Conservation (phyloP, 345 rosid species). For the Linum lewisii region DNA sequence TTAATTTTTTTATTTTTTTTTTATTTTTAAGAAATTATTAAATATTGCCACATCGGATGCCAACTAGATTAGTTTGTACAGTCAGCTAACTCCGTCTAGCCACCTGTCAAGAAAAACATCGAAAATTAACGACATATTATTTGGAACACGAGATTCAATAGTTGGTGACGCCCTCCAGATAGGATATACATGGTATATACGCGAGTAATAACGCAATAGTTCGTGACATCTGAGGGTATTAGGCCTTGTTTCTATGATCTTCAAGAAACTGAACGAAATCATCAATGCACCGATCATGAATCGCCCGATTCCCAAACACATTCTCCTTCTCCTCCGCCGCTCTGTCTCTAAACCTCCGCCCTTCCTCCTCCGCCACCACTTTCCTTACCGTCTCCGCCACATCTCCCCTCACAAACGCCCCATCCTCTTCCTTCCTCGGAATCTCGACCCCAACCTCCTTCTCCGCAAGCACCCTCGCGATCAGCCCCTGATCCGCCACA, state of each 20-base stretch:
- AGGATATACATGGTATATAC: too few relatives aligned
- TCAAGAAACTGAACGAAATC: neutral
- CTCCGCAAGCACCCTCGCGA: constrained; percentile 11
- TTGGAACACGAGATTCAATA: too few relatives aligned
- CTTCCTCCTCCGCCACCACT: constrained; percentile 16
- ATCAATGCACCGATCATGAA: neutral
- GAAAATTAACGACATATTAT: too few relatives aligned
- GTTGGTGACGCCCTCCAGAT: too few relatives aligned
- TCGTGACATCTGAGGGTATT: too few relatives aligned
- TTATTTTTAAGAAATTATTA: too few relatives aligned
- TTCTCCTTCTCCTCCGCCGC: constrained; percentile 16
- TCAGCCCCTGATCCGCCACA: constrained; percentile 13
- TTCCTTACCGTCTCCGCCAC: constrained; percentile 15
- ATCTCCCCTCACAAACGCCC: constrained; percentile 13
- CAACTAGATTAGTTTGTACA: too few relatives aligned
- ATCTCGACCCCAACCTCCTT: constrained; percentile 14
- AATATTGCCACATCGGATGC: too few relatives aligned
- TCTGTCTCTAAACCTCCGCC: constrained; percentile 8
- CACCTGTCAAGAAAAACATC: too few relatives aligned
- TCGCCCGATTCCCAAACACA: neutral
- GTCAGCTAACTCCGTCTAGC: too few relatives aligned
- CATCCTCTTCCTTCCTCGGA: constrained; percentile 14
- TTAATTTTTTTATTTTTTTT: too few relatives aligned
- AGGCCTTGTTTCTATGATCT: neutral
- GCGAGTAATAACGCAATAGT: too few relatives aligned